Percentiles rank a stretch among this genome's conserved stretches.
phyloP scores from a whole-genome alignment of 495 filamentous ascomycete genomes.

The Glutinoglossum americanum region DNA sequence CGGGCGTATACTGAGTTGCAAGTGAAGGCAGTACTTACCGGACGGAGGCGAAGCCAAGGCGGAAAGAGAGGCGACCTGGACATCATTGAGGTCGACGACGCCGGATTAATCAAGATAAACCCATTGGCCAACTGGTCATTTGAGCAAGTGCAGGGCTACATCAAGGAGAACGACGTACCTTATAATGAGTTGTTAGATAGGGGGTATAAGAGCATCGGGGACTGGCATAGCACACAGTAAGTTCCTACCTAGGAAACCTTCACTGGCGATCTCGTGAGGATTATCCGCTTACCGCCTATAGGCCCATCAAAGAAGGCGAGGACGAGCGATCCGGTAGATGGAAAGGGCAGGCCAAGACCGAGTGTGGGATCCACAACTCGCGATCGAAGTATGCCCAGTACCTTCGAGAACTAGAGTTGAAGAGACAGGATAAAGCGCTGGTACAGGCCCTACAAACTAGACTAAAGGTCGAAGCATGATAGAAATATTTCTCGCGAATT shows the following conservation, averaged over 20 bases:
- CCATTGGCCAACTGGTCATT: constrained; percentile 96
- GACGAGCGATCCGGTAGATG: constrained; percentile 94
- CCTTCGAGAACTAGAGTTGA: constrained; percentile 48
- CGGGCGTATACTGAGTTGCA: constrained; percentile 74
- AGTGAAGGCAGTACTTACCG: constrained; percentile 87
- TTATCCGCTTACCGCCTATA: constrained; percentile 6
- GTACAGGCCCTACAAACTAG: neutral
- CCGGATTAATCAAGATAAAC: constrained; percentile 91
- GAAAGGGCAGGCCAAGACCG: constrained; percentile 87
- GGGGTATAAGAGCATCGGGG: constrained; percentile 92
- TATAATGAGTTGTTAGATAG: constrained; percentile 81
- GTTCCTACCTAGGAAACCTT: neutral
- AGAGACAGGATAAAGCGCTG: constrained; percentile 27
- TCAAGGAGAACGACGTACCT: constrained; percentile 67
- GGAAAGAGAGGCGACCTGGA: constrained; percentile 75
- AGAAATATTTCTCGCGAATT: neutral
- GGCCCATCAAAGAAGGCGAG: constrained; percentile 71
- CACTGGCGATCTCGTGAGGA: neutral
- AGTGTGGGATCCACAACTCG: constrained; percentile 97
- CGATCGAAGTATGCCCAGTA: constrained; percentile 77
- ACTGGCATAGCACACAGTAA: constrained; percentile 78
- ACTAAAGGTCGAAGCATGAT: neutral
- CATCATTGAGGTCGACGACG: constrained; percentile 82
- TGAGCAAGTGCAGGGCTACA: constrained; percentile 67
- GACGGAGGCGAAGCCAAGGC: constrained; percentile 78